These are phyloP conservation scores for Phaeotremella fagi DNA, from an alignment of 768 basidiomycete species.

Conservation along the genomic window DNA sequence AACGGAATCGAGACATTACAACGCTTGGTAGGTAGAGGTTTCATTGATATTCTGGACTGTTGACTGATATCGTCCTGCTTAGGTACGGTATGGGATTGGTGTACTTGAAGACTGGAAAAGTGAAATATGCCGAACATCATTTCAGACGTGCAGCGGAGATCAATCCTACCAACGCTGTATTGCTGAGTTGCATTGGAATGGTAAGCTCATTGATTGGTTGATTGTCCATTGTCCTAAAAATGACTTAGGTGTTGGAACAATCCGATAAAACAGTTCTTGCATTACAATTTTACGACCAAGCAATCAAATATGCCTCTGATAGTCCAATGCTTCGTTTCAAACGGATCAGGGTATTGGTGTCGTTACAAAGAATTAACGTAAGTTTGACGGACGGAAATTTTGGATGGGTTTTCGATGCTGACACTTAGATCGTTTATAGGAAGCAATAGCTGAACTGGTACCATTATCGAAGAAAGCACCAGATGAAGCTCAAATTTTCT, in stretches of 20 bases:
- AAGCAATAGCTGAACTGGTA: slow-evolving; percentile 75
- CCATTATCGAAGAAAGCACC: slow-evolving; percentile 74
- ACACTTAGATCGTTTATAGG: slow-evolving; percentile 53
- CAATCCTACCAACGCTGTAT: slow-evolving; percentile 90
- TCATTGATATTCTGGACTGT: background rate
- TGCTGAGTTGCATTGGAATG: slow-evolving; percentile 92
- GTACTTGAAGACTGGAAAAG: slow-evolving; percentile 89
- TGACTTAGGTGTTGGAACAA: slow-evolving; percentile 74
- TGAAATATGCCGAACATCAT: slow-evolving; percentile 91
- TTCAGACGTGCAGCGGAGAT: slow-evolving; percentile 87
- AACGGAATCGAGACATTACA: slow-evolving; percentile 89
- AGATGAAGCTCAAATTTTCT: slow-evolving; percentile 93
- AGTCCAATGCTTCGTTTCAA: slow-evolving; percentile 93
- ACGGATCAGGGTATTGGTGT: slow-evolving; percentile 82
- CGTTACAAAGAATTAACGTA: slow-evolving; percentile 76
- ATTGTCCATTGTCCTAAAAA: background rate
- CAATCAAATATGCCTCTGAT: slow-evolving; percentile 71
- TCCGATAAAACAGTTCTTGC: slow-evolving; percentile 72
- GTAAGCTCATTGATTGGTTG: slow-evolving; percentile 59
- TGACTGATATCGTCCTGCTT: no score
- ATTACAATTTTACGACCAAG: slow-evolving; percentile 72
- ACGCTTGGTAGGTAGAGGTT: slow-evolving; percentile 75
- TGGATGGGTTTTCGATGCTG: no score
- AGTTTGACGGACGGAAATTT: no score
- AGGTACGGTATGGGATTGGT: slow-evolving; percentile 99